These are phyloP conservation scores for Geotrichum macrosporum DNA, from an alignment of 1,139 yeast genomes.

Conservation along the genomic window DNA sequence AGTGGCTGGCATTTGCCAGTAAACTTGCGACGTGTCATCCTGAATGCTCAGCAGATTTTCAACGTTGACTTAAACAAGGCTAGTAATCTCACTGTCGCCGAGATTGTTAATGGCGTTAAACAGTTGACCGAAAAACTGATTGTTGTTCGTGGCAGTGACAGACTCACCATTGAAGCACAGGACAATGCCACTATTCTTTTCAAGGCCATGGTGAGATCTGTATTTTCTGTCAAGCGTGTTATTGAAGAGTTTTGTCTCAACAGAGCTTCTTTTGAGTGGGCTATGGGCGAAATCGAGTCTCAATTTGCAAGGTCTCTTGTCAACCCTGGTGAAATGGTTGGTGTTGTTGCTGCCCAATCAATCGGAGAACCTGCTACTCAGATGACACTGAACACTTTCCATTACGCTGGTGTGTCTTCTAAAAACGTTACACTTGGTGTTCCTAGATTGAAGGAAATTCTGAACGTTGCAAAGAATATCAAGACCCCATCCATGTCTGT, in stretches of 20 bases:
- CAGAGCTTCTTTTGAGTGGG: slow-evolving; percentile 91
- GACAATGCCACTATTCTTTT: slow-evolving; percentile 84
- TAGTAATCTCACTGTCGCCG: slow-evolving; percentile 80
- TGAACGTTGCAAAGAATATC: slow-evolving; percentile 95
- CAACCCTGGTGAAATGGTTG: slow-evolving; percentile 99
- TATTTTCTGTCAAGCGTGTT: slow-evolving; percentile 86
- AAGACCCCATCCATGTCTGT: slow-evolving; percentile 98
- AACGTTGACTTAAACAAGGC: slow-evolving; percentile 88
- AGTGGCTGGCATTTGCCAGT: slow-evolving; percentile 97
- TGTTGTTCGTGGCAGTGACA: slow-evolving; percentile 80
- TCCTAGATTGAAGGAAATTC: slow-evolving; percentile 98
- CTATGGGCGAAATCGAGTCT: slow-evolving; percentile 84
- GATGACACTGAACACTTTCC: slow-evolving; percentile 99
- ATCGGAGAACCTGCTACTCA: slow-evolving; percentile 99
- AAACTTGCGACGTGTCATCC: slow-evolving; percentile 91
- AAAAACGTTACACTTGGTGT: slow-evolving; percentile 99
- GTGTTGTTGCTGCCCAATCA: slow-evolving; percentile 98
- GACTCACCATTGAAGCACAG: slow-evolving; percentile 78
- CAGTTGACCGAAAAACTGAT: slow-evolving; percentile 60
- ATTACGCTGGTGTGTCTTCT: slow-evolving; percentile 99
- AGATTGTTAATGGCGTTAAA: slow-evolving; percentile 70
- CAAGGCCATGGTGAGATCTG: slow-evolving; percentile 87
- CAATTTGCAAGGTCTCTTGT: slow-evolving; percentile 92
- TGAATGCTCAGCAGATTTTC: slow-evolving; percentile 96
- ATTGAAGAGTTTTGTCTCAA: slow-evolving; percentile 85